Evolutionary conservation across 169 alveolate genomes (phyloP).

Genomic region (Plasmodium ovale): DNA sequence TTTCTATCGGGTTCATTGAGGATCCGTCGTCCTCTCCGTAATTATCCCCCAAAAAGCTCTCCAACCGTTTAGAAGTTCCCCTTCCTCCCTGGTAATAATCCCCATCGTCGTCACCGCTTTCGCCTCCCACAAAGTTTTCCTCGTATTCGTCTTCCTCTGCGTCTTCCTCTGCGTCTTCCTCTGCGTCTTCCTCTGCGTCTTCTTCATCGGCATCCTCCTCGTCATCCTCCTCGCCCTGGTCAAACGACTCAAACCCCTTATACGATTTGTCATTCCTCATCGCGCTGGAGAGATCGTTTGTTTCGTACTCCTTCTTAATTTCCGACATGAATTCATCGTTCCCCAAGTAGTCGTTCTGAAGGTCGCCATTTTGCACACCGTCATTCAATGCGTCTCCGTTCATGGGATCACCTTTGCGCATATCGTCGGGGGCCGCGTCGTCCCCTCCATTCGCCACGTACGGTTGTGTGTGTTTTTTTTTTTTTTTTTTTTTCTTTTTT

Average conservation of each 20-base stretch:
- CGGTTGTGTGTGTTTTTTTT: conserved; percentile 28
- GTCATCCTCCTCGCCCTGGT: neutral
- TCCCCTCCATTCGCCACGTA: neutral
- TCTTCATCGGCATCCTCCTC: neutral
- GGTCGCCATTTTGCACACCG: conserved; percentile 73
- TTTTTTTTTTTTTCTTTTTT: conserved; percentile 31
- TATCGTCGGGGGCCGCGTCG: conserved; percentile 42
- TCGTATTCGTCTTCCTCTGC: neutral
- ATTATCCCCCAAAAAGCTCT: neutral
- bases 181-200: neutral
- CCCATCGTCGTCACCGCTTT: conserved; percentile 72
- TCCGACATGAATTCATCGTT: conserved; percentile 45
- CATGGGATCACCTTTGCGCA: neutral
- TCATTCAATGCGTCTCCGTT: neutral
- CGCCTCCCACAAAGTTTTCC: neutral
- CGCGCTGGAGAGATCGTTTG: conserved; percentile 25
- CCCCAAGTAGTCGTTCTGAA: neutral
- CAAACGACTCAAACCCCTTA: conserved; percentile 25
- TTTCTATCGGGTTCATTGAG: conserved; percentile 86
- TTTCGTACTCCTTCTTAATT: conserved; percentile 59
- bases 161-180: neutral
- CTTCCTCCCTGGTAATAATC: conserved; percentile 1
- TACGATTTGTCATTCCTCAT: conserved; percentile 27
- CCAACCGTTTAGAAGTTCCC: neutral
- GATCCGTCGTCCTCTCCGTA: conserved; percentile 57